Conservation (phyloP, 768 basidiomycete species). For the Trametes coccinea region DNA sequence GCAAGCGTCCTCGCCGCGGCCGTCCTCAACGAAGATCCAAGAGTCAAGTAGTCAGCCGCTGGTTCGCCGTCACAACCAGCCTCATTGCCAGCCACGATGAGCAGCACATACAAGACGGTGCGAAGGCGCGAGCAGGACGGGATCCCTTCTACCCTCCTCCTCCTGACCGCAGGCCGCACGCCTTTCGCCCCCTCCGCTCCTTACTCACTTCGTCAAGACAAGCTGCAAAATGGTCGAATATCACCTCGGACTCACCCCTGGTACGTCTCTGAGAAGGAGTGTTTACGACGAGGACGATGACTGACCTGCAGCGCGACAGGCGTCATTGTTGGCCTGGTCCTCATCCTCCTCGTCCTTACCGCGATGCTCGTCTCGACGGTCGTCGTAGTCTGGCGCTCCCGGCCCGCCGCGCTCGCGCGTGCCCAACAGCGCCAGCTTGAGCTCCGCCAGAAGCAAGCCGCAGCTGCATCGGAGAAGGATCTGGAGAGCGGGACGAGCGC, state of each 20-base stretch:
- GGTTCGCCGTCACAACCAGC: not conserved
- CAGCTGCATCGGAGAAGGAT: not conserved
- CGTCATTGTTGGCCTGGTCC: slow-evolving; percentile 17
- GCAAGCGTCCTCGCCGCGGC: too few relatives aligned
- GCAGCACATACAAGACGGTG: slow-evolving; percentile 6
- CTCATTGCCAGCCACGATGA: slow-evolving; percentile 11
- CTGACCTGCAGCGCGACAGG: not conserved
- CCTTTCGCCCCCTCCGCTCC: not conserved
- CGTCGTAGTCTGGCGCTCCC: slow-evolving; percentile 20
- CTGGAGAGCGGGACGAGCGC: slow-evolving; percentile 7
- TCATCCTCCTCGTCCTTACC: slow-evolving; percentile 13
- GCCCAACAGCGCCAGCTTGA: not conserved
- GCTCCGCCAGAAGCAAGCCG: not conserved
- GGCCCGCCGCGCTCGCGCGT: slow-evolving; percentile 9
- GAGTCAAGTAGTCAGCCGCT: not conserved
- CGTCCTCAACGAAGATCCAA: not conserved
- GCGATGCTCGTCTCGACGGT: slow-evolving; percentile 20
- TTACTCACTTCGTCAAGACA: not conserved
- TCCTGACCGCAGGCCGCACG: not conserved
- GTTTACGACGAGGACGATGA: too few relatives aligned
- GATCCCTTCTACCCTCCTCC: not conserved
- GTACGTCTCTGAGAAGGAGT: not conserved
- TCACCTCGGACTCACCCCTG: slow-evolving; percentile 18
- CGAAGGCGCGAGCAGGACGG: not conserved
- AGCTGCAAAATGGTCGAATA: slow-evolving; percentile 14